A percentile compares a stretch with the other conserved stretches of the same genome.
These are phyloP conservation scores for Trypanosoma melophagium DNA, from an alignment of 208 protist genomes.

Conservation along the genomic window DNA sequence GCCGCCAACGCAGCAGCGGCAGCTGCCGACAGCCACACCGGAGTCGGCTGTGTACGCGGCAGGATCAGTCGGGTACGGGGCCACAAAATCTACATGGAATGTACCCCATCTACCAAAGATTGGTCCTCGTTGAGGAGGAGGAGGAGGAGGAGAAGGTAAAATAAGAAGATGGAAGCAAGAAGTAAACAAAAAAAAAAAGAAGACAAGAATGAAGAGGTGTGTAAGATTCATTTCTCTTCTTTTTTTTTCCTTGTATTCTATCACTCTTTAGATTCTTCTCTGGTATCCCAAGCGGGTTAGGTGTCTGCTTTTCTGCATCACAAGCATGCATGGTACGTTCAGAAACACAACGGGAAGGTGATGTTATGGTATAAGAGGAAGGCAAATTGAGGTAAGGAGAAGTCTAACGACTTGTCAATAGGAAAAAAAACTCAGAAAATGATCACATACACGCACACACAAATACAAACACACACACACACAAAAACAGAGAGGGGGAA, in stretches of 20 bases:
- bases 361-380: too few relatives aligned
- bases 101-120: slow-evolving; percentile 24
- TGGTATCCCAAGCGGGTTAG: not conserved
- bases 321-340: too few relatives aligned
- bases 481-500: too few relatives aligned
- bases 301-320: too few relatives aligned
- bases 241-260: slow-evolving; percentile 2
- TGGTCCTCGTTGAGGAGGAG: slow-evolving; percentile 13
- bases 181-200: not conserved
- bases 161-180: not conserved
- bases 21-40: not conserved
- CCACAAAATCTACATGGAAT: not conserved
- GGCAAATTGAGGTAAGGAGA: too few relatives aligned
- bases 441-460: too few relatives aligned
- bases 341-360: too few relatives aligned
- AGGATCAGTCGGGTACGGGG: not conserved
- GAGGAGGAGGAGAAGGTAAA: not conserved
- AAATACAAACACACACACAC: too few relatives aligned
- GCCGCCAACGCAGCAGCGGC: not conserved
- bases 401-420: too few relatives aligned
- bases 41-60: slow-evolving; percentile 8
- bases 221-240: not conserved
- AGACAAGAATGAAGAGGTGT: not conserved
- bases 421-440: too few relatives aligned
- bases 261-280: not conserved